Conservation (phyloP, 1,139 yeast genomes). For the Taphrina confusa region DNA sequence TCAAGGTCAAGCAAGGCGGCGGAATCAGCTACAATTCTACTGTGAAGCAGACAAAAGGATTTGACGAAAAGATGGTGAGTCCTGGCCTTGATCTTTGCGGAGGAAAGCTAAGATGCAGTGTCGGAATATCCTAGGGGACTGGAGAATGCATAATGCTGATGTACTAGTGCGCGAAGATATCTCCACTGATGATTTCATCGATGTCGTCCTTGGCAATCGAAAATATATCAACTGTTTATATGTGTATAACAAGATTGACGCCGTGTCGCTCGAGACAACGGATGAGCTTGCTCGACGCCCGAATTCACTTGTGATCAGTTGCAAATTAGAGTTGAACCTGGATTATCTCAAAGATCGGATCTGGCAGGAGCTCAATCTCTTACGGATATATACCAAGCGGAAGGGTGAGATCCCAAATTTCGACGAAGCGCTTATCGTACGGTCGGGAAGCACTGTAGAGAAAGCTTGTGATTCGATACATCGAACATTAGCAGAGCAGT, state of each 20-base stretch:
- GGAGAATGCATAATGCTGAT: constrained; percentile 82
- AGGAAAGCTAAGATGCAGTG: neutral
- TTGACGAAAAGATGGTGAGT: constrained; percentile 77
- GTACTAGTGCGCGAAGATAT: constrained; percentile 86
- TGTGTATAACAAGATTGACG: constrained; percentile 92
- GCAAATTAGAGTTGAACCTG: constrained; percentile 81
- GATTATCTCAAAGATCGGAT: constrained; percentile 87
- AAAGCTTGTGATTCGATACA: constrained; percentile 92
- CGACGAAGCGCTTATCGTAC: constrained; percentile 85
- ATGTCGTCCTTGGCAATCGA: constrained; percentile 79
- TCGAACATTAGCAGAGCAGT: constrained; percentile 85
- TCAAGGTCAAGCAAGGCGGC: constrained; percentile 81
- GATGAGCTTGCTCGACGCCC: constrained; percentile 90
- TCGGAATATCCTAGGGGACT: constrained; percentile 17
- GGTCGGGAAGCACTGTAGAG: constrained; percentile 72
- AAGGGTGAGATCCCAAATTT: constrained; percentile 81
- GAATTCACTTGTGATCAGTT: constrained; percentile 89
- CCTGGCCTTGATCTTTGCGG: constrained; percentile 78
- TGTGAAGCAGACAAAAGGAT: constrained; percentile 69
- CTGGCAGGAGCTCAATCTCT: constrained; percentile 81
- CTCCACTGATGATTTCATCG: constrained; percentile 92
- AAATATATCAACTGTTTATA: constrained; percentile 88
- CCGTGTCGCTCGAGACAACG: constrained; percentile 91
- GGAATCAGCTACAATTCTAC: constrained; percentile 83
- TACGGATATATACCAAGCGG: constrained; percentile 77